A percentile compares a stretch with the other conserved stretches of the same genome.
phyloP scores from a whole-genome alignment of 768 basidiomycete genomes.

The Boletus reticuloceps region DNA sequence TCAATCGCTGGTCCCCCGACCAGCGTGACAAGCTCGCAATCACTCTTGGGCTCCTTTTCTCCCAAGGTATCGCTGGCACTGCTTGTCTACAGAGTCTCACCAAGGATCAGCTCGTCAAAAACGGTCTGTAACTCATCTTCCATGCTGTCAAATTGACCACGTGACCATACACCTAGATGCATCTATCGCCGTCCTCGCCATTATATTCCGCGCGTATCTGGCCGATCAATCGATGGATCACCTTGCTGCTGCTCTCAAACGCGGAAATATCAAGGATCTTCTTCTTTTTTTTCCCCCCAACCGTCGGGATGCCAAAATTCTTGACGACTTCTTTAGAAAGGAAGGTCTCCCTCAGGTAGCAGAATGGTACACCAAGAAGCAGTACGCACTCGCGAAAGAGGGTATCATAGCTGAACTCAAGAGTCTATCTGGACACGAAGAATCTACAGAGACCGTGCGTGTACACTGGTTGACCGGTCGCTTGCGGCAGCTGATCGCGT shows the following conservation, averaged over 20 bases:
- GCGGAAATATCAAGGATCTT: conserved; percentile 83
- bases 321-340: conserved; percentile 87
- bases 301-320: conserved; percentile 66
- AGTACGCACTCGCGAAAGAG: conserved; percentile 80
- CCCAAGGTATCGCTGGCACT: conserved; percentile 79
- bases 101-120: conserved; percentile 95
- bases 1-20: conserved; percentile 74
- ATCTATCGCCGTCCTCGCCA: conserved; percentile 70
- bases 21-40: conserved; percentile 83
- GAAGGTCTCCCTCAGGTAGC: conserved; percentile 75
- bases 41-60: conserved; percentile 77
- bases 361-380: conserved; percentile 94
- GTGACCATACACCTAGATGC: conserved; percentile 51
- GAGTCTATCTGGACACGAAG: conserved; percentile 68
- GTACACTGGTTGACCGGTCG: neutral
- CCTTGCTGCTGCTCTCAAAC: conserved; percentile 75
- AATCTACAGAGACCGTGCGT: conserved; percentile 65
- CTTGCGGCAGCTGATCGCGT: conserved; percentile 6
- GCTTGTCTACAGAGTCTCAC: conserved; percentile 77
- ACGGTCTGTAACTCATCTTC: conserved; percentile 49
- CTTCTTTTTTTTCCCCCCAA: conserved; percentile 84
- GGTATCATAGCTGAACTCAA: conserved; percentile 65
- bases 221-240: conserved; percentile 87
- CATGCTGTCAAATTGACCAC: neutral
- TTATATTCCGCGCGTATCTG: conserved; percentile 81